Evolutionary conservation across 192 early-diverging fungal genomes (phyloP).

Genomic region (Kappamyces sp.): DNA sequence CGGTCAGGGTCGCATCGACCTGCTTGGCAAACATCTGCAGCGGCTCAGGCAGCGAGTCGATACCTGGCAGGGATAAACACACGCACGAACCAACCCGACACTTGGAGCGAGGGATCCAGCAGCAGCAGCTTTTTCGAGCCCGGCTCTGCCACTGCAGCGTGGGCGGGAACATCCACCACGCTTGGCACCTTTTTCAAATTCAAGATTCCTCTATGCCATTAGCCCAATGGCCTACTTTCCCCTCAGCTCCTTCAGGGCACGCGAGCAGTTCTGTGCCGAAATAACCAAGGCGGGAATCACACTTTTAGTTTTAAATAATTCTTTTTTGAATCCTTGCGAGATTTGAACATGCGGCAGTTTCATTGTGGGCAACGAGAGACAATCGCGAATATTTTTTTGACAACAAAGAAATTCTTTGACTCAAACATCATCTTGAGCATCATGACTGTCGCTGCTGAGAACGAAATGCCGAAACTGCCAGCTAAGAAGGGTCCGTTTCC

Average conservation of each 20-base stretch:
- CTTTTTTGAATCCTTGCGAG: constrained; percentile 6
- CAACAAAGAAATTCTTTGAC: background rate
- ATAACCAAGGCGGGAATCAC: constrained; percentile 1
- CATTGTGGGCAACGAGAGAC: no score
- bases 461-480: constrained; percentile 31
- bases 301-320: constrained; percentile 8
- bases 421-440: background rate
- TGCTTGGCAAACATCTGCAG: constrained; percentile 45
- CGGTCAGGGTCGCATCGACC: constrained; percentile 43
- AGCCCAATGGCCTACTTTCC: background rate
- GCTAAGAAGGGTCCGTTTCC: constrained; percentile 18
- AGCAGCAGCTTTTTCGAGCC: constrained; percentile 30
- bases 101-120: constrained; percentile 38
- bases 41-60: constrained; percentile 34
- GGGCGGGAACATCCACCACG: background rate
- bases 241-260: background rate
- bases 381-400: constrained; percentile 1
- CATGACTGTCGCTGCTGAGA: constrained; percentile 16
- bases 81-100: background rate
- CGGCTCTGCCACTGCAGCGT: background rate
- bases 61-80: background rate
- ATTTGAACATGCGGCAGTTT: background rate
- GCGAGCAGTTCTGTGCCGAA: background rate
- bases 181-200: background rate
- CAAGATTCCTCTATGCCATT: background rate